Evolutionary conservation across 164 flowering plant species (phyloP).

Genomic region (Vitis vinifera): ASM3070453v1 NC_081810.1:24283501-24284000

Average conservation of each 20-base stretch:
- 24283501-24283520: slow-evolving; percentile 59
- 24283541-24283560: slow-evolving; percentile 45
- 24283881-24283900: no score
- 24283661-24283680: not conserved
- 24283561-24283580: slow-evolving; percentile 55
- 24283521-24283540: slow-evolving; percentile 37
- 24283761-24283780: slow-evolving; percentile 4
- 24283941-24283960: no score
- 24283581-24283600: slow-evolving; percentile 45
- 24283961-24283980: no score
- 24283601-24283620: slow-evolving; percentile 31
- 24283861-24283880: no score
- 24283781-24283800: not conserved
- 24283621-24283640: not conserved
- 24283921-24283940: no score
- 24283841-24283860: no score
- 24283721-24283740: slow-evolving; percentile 82
- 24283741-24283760: slow-evolving; percentile 84
- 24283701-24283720: slow-evolving; percentile 85
- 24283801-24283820: not conserved
- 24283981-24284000: no score
- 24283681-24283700: slow-evolving; percentile 87
- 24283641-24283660: not conserved
- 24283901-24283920: no score
- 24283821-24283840: no score